Evolutionary conservation across 2,329 filamentous ascomycete species (phyloP).

Genomic region (Escovopsis sp.): DNA sequence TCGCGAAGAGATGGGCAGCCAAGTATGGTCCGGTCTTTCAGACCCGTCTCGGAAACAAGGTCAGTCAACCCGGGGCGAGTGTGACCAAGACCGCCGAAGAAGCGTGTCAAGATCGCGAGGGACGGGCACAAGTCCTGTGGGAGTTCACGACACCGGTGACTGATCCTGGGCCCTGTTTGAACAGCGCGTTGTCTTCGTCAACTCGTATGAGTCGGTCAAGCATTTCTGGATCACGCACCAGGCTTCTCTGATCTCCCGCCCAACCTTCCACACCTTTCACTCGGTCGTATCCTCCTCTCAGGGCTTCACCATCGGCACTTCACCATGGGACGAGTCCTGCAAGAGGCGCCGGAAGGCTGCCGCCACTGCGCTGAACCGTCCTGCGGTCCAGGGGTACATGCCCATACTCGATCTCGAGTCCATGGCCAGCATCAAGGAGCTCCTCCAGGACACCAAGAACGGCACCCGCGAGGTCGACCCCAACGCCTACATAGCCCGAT

Average conservation of each 20-base stretch:
- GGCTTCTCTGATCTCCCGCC: slow-evolving; percentile 61
- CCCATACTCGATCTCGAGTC: slow-evolving; percentile 69
- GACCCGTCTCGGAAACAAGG: slow-evolving; percentile 51
- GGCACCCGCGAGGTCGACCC: slow-evolving; percentile 54
- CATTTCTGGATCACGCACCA: slow-evolving; percentile 68
- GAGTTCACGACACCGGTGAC: too few relatives aligned
- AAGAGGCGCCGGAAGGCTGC: slow-evolving; percentile 64
- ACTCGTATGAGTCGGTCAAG: slow-evolving; percentile 59
- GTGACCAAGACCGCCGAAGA: too few relatives aligned
- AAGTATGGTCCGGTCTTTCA: slow-evolving; percentile 52
- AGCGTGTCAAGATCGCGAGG: too few relatives aligned
- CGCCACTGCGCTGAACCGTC: slow-evolving; percentile 62
- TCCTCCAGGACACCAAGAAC: slow-evolving; percentile 46
- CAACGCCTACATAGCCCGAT: slow-evolving; percentile 57
- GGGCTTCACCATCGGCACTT: slow-evolving; percentile 71
- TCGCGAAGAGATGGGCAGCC: slow-evolving; percentile 39
- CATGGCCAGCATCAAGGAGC: slow-evolving; percentile 54
- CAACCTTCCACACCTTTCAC: slow-evolving; percentile 69
- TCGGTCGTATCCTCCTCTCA: slow-evolving; percentile 62
- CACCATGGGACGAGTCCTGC: slow-evolving; percentile 70
- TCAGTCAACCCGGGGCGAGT: slow-evolving; percentile 16
- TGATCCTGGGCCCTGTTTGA: too few relatives aligned
- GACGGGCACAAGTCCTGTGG: too few relatives aligned
- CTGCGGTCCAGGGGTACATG: slow-evolving; percentile 64
- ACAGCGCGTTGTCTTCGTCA: slow-evolving; percentile 61